A percentile compares a stretch with the other conserved stretches of the same genome.
phyloP scores from a whole-genome alignment of 345 rosid species.

The Hibiscus mutabilis region DNA sequence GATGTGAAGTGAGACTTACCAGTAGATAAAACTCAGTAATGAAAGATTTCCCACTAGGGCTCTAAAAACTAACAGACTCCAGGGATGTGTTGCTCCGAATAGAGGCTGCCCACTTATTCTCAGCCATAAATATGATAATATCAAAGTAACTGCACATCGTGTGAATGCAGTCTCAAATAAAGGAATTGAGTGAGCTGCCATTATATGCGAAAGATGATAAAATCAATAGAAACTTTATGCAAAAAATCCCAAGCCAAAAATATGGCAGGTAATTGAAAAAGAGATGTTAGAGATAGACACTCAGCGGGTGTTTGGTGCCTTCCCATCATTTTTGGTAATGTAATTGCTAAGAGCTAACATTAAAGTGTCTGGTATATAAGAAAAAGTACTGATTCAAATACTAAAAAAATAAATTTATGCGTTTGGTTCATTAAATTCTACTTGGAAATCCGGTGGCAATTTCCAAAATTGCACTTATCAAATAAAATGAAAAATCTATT shows the following conservation, averaged over 20 bases:
- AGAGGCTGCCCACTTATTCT: slow-evolving; percentile 61
- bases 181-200: slow-evolving; percentile 81
- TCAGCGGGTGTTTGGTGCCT: neutral
- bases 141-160: slow-evolving; percentile 54
- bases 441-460: no score
- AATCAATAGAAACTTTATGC: neutral
- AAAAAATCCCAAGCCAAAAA: neutral
- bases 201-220: neutral
- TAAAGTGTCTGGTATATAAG: no score
- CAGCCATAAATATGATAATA: slow-evolving; percentile 73
- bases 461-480: no score
- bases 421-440: no score
- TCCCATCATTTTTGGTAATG: no score
- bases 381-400: no score
- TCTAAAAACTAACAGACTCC: slow-evolving; percentile 60
- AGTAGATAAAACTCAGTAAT: slow-evolving; percentile 58
- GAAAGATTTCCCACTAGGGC: slow-evolving; percentile 73
- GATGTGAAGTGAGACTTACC: slow-evolving; percentile 34
- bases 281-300: neutral
- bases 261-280: neutral
- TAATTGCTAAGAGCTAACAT: no score
- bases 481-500: no score
- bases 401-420: no score
- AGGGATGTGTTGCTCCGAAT: slow-evolving; percentile 55
- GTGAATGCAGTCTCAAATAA: slow-evolving; percentile 68